A percentile compares a stretch with the other conserved stretches of the same genome.
Evolutionary conservation across 1,139 yeast species (phyloP).

Genomic region (Candida glucosophila): DNA sequence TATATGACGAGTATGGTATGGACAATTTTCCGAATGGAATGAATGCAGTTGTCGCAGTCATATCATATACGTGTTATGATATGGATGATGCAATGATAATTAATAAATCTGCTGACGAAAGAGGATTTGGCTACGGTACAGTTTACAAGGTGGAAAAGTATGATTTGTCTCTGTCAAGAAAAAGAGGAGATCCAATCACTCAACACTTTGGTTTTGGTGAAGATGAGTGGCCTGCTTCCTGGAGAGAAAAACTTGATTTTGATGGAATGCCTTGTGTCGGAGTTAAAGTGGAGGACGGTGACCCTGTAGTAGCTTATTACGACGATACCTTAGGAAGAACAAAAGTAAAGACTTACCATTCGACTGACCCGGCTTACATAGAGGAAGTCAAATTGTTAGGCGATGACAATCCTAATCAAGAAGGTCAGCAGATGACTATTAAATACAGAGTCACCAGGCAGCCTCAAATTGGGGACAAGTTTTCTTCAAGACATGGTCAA

Average conservation of each 20-base stretch:
- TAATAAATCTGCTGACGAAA: slow-evolving; percentile 92
- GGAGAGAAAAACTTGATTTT: slow-evolving; percentile 80
- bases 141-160: slow-evolving; percentile 91
- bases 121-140: slow-evolving; percentile 97
- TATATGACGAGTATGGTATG: slow-evolving; percentile 95
- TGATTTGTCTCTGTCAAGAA: slow-evolving; percentile 68
- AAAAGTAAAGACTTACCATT: slow-evolving; percentile 85
- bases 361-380: slow-evolving; percentile 88
- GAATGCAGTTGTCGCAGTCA: slow-evolving; percentile 97
- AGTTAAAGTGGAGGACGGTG: slow-evolving; percentile 84
- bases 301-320: slow-evolving; percentile 86
- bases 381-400: slow-evolving; percentile 92
- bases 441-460: slow-evolving; percentile 88
- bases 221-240: slow-evolving; percentile 85
- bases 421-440: slow-evolving; percentile 78
- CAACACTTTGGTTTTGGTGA: slow-evolving; percentile 93
- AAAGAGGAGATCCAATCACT: slow-evolving; percentile 90
- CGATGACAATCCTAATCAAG: slow-evolving; percentile 71
- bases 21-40: slow-evolving; percentile 98
- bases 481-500: slow-evolving; percentile 97
- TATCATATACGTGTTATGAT: slow-evolving; percentile 97
- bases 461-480: slow-evolving; percentile 95
- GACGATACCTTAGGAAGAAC: slow-evolving; percentile 92
- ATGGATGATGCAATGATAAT: slow-evolving; percentile 99
- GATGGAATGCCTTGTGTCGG: slow-evolving; percentile 96